Evolutionary conservation across 2,329 filamentous ascomycete genomes (phyloP), one percentile per base, ranked within the genome.

Genomic region (Teratosphaeria epicoccoides): DNA sequence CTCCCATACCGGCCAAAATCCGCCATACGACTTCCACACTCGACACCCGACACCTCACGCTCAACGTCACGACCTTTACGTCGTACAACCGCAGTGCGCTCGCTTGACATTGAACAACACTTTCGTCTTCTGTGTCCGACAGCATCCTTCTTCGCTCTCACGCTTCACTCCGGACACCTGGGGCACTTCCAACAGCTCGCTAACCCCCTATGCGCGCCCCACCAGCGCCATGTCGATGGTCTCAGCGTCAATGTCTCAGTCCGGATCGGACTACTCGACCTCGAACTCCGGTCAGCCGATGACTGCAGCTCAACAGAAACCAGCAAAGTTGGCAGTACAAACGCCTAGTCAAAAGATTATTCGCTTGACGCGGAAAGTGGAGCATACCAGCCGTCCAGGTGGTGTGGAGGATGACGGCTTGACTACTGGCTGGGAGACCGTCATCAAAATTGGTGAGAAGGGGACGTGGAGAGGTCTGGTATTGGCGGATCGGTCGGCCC

Each of bases 31-130:
- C 53, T 98, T 97, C 69, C 78, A 96, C 45, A 85, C 85, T 37
- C 82, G 93, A 4, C 93, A 98, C 67, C 94, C 94, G 6, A 98
- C 93, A 2, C 93, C 93, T 7, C 93, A 98, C 68, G 93, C 93
- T n/a, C 89, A 95, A 65, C 82, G 91, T 43, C 90, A 98, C 68
- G 93, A 98, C 66, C 83, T 98, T 53, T 98, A 98, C 68, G 87
- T 98, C 57, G 87, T 90, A 44, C 93, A 97, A 66, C 93, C 94
- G 1, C 94, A 98, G 69, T 98, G 93, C 67, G 80, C 85, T 58
- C 82, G 84, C 24, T 76, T 98, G 24, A 90, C 88, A 1, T 76
- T 95, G 51, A 96, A 97, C 73, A 97, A 98, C 67, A 98, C 93
- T 0, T 98, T 96, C 65, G 91, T 98, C 24, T 98, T 98, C 68